Evolutionary conservation across 2,329 filamentous ascomycete species (phyloP), one percentile per base, ranked within the genome.

Genomic region (Colletotrichum viniferum): DNA sequence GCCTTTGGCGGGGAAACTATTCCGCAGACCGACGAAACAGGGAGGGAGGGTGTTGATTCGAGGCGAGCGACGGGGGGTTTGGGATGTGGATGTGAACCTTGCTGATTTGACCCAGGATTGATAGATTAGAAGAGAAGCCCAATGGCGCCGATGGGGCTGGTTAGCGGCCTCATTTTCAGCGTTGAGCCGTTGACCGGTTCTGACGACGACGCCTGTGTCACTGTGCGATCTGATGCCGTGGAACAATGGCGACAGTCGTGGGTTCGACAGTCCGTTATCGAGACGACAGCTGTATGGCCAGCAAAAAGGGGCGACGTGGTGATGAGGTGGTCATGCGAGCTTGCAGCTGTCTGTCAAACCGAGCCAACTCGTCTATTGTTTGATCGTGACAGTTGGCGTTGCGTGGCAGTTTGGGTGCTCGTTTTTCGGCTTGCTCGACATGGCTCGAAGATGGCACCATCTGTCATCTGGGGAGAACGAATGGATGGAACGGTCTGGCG

Each of bases 1-100:
- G 63, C 70, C 43, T 76, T 67, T 76, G 69, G 64, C 73, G 73
- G 69, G 58, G 58, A 76, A 69, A 64, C 58, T 65, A 61, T 73
- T 61, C 70, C 73, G 58, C 34, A 38, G 63, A 73, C 70, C 69
- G 63, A 73, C 64, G 48, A 65, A 64, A 64, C 64, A 60, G 34
- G 73, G 69, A 72, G 56, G 16, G 56, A 72, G 58, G 48, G 48
- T 64, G 58, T 60, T 60, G 69, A 60, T 36, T 73, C 48, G 64
- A 69, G 73, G 48, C 28, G 69, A 58, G 56, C 60, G 63, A 36
- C 69, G 18, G 21, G 67, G 67, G 63, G 63, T 26, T 24, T n/a
- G 18, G 32, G 30, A 21, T 38, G 18, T 24, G 24, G 67, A 34
- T 32, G 28, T 34, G 32, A 64, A 73, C 69, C 48, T 73, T 68